Evolutionary conservation across 257 asterid species (phyloP).

Genomic region (Ligustrum vulgare): DNA sequence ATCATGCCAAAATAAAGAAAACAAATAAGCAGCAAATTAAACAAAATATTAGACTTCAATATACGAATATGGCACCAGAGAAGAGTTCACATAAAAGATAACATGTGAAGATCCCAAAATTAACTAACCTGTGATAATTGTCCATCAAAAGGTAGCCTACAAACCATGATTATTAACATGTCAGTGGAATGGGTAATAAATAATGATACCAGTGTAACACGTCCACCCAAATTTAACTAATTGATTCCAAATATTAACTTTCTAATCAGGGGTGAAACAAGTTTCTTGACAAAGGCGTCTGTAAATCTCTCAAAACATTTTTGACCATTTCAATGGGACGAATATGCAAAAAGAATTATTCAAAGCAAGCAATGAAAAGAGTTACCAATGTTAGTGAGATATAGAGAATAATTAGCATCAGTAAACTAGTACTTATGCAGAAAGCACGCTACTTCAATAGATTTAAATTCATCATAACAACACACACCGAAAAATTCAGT

Average conservation of each 20-base stretch:
- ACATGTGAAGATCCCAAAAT: background rate
- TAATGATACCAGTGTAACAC: slow-evolving; percentile 4
- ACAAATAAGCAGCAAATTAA: background rate
- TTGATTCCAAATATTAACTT: slow-evolving; percentile 38
- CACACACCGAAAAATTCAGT: too few relatives aligned
- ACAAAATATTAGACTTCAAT: background rate
- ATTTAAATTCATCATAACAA: background rate
- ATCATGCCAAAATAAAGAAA: background rate
- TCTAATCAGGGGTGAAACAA: slow-evolving; percentile 65
- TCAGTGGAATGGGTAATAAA: slow-evolving; percentile 11
- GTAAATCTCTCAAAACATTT: slow-evolving; percentile 97
- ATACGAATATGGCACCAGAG: background rate
- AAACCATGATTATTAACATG: slow-evolving; percentile 29
- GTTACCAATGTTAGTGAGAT: slow-evolving; percentile 4
- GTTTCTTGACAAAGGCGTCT: slow-evolving; percentile 82
- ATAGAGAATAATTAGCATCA: slow-evolving; percentile 3
- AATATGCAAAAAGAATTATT: slow-evolving; percentile 50
- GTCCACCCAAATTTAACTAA: slow-evolving; percentile 3
- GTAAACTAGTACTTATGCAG: slow-evolving; percentile 1
- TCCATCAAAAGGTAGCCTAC: slow-evolving; percentile 67
- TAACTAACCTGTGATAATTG: slow-evolving; percentile 71
- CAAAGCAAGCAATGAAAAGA: slow-evolving; percentile 20
- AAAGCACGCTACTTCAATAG: slow-evolving; percentile 7
- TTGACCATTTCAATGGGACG: slow-evolving; percentile 95
- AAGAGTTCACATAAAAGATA: background rate